These are phyloP conservation scores for Pestalotiopsis sp. DNA, from an alignment of 2,329 filamentous ascomycete species.

Conservation along the genomic window DNA sequence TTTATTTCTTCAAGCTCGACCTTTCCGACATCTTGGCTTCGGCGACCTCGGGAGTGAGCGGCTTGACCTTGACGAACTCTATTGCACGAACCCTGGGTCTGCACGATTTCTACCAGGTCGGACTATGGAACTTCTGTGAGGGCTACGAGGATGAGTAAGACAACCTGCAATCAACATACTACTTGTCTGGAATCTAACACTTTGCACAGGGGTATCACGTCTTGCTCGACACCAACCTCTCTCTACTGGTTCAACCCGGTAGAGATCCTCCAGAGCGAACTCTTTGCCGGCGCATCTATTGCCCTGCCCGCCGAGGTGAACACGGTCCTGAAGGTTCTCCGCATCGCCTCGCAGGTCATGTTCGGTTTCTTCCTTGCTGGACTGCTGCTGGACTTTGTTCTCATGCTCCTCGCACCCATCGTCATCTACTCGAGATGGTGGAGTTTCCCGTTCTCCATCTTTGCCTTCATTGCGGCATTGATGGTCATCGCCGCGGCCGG, in stretches of 20 bases:
- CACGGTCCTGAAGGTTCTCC: conserved; percentile 74
- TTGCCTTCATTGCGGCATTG: conserved; percentile 69
- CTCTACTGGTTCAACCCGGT: conserved; percentile 94
- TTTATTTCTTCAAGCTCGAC: conserved; percentile 85
- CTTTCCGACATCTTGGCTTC: conserved; percentile 79
- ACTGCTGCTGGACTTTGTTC: conserved; percentile 69
- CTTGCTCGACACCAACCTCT: conserved; percentile 69
- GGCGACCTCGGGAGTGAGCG: conserved; percentile 65
- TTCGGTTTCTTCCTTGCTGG: conserved; percentile 83
- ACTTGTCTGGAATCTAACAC: conserved; percentile 42
- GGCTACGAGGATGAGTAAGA: conserved; percentile 71
- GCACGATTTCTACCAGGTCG: conserved; percentile 93
- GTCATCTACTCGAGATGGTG: conserved; percentile 57
- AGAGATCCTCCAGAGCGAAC: conserved; percentile 75
- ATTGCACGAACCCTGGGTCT: conserved; percentile 85
- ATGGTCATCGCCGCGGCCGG: conserved; percentile 70
- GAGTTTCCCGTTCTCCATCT: conserved; percentile 68
- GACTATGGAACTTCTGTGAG: conserved; percentile 90
- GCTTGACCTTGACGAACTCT: conserved; percentile 74
- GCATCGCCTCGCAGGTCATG: conserved; percentile 80
- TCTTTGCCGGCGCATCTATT: conserved; percentile 82
- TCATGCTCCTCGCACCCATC: conserved; percentile 68
- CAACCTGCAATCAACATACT: conserved; percentile 36
- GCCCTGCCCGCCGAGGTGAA: conserved; percentile 75
- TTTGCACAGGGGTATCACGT: conserved; percentile 65